Conservation (phyloP, 140 eudicot species). For the Oenanthe javanica region DNA sequence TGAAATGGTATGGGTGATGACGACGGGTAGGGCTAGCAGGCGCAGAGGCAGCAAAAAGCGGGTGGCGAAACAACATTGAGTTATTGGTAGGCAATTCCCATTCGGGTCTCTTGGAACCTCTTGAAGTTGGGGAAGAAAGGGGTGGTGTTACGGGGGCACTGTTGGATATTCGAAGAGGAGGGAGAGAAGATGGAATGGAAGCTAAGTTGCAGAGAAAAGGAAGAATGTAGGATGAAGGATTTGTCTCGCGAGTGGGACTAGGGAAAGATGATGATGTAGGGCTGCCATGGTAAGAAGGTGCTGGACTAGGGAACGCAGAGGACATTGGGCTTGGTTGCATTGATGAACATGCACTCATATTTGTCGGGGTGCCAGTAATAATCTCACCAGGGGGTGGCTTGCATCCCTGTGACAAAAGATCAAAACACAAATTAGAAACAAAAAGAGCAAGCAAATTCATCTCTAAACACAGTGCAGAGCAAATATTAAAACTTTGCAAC, state of each 20-base stretch:
- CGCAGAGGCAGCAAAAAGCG: slow-evolving; percentile 71
- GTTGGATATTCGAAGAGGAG: slow-evolving; percentile 71
- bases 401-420: slow-evolving; percentile 52
- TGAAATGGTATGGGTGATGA: slow-evolving; percentile 42
- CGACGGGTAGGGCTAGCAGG: slow-evolving; percentile 88
- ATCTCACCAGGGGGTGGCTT: slow-evolving; percentile 59
- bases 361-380: slow-evolving; percentile 39
- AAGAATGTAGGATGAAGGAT: slow-evolving; percentile 60
- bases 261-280: slow-evolving; percentile 89
- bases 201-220: slow-evolving; percentile 72
- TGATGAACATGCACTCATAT: slow-evolving; percentile 65
- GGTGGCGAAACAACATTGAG: slow-evolving; percentile 43
- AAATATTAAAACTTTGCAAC: background rate
- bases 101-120: slow-evolving; percentile 62
- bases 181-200: slow-evolving; percentile 45
- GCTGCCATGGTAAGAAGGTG: slow-evolving; percentile 88
- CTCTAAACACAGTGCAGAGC: background rate
- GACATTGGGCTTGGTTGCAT: slow-evolving; percentile 79
- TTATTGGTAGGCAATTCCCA: slow-evolving; percentile 60
- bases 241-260: slow-evolving; percentile 73
- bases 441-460: no score
- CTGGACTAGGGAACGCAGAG: slow-evolving; percentile 80
- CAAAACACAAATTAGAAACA: slow-evolving; percentile 3
- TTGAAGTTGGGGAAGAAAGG: slow-evolving; percentile 74
- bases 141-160: slow-evolving; percentile 98